These are phyloP conservation scores for Acanthamoeba lenticulata DNA, from an alignment of 208 protist genomes.

Conservation along the genomic window DNA sequence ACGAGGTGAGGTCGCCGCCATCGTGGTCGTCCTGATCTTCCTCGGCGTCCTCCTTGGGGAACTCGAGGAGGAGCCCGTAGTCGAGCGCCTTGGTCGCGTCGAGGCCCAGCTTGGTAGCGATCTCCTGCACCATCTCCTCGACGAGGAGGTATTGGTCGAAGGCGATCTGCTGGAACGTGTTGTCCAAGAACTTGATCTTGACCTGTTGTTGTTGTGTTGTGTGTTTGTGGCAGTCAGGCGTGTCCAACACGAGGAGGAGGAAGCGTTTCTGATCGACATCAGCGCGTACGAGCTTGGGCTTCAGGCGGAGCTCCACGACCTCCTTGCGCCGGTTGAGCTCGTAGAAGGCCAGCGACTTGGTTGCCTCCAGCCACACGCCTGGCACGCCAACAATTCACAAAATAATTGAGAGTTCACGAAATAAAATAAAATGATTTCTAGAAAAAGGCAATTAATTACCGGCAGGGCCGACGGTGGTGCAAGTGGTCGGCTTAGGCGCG, in stretches of 20 bases:
- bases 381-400: too few relatives aligned
- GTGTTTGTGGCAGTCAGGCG: background rate
- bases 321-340: constrained; percentile 16
- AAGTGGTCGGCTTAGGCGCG: background rate
- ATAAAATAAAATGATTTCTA: background rate
- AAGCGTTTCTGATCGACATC: background rate
- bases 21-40: background rate
- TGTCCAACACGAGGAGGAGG: background rate
- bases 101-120: constrained; percentile 29
- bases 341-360: constrained; percentile 54
- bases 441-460: background rate
- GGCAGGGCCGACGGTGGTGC: background rate
- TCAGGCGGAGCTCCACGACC: constrained; percentile 38
- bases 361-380: constrained; percentile 57
- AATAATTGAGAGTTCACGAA: too few relatives aligned
- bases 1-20: background rate
- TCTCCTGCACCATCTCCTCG: constrained; percentile 52
- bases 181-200: constrained; percentile 65
- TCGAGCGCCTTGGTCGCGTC: background rate
- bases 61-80: constrained; percentile 44
- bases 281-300: constrained; percentile 16
- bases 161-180: constrained; percentile 59
- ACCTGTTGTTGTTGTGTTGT: background rate
- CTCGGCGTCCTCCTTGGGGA: background rate
- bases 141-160: constrained; percentile 48